Evolutionary conservation across 2,329 filamentous ascomycete genomes (phyloP), one percentile per base, ranked within the genome.

Genomic region (Endocalyx cinctus): DNA sequence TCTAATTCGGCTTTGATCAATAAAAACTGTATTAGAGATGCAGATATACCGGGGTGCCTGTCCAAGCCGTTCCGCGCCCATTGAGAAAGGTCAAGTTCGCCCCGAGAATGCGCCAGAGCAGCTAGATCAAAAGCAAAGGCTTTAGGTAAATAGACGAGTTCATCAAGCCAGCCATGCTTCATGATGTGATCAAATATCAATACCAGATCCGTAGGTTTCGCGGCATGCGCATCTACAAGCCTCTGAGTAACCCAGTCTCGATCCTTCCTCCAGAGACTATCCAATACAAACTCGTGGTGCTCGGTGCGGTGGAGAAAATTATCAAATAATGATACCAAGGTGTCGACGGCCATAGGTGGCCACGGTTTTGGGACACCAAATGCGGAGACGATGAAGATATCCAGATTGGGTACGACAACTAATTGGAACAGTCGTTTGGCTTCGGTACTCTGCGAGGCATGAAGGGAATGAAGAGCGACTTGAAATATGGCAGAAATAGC

Each of bases 181-280:
- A 84, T 66, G 6, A 87, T 87, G 52, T 94, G 87, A 31, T 94
- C 83, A 42, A 87, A 79, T 22, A 90, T 84, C 12, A 77, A 63
- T 4, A 75, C 72, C 23, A 89, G 70, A 31, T 82, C 74, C 37
- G 80, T 75, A 3, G 79, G 81, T 47, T 84, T 77, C 37, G 72
- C 66, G 25, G 82, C 82, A 57, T 92, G 87, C 7, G 77, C 74
- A 38, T 88, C 82, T 26, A 90, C 79, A 20, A 98, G 77, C 38
- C 85, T 79, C 43, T 82, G 77, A 8, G 82, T 82, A 12, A 97
- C 84, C 84, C 88, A 97, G 14, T 82, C 74, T 46, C 82, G 85
- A 55, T 97, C 87, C 54, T 92, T 88, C 47, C 84, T 82, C 89
- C 90, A 97, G 5, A 95, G 66, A 38, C 87, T 89, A 54, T 95